Conservation (phyloP, 257 asterid genomes). For the Anisodus acutangulus region DNA sequence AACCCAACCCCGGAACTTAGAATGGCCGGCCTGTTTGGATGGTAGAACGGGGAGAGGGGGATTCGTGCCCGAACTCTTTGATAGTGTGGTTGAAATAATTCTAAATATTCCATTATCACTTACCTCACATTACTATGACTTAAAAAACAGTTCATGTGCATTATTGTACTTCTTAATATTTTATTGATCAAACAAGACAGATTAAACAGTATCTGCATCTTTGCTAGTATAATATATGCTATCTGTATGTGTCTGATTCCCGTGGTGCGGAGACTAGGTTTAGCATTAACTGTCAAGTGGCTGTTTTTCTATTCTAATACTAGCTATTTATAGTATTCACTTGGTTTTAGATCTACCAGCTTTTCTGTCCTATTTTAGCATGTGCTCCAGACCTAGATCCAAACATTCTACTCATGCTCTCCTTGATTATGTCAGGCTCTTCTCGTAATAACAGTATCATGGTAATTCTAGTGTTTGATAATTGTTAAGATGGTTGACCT, state of each 20-base stretch:
- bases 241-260: not conserved
- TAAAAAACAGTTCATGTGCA: not conserved
- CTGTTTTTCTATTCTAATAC: not conserved
- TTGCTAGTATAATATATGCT: not conserved
- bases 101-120: not conserved
- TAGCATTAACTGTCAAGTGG: not conserved
- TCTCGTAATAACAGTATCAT: not conserved
- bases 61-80: not conserved
- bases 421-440: not conserved
- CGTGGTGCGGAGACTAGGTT: not conserved
- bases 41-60: not conserved
- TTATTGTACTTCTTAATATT: not conserved
- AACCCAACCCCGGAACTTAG: not conserved
- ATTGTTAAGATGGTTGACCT: conserved; percentile 4
- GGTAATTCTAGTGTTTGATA: not conserved
- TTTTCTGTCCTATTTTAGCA: conserved; percentile 3
- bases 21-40: not conserved
- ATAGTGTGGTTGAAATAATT: not conserved
- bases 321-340: not conserved
- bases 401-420: not conserved
- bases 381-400: not conserved
- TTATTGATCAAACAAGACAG: not conserved
- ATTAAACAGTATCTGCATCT: not conserved
- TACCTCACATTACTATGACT: not conserved
- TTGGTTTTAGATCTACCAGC: not conserved